Evolutionary conservation across 2,329 filamentous ascomycete species (phyloP).

Genomic region (Raffaelea arxii): DNA sequence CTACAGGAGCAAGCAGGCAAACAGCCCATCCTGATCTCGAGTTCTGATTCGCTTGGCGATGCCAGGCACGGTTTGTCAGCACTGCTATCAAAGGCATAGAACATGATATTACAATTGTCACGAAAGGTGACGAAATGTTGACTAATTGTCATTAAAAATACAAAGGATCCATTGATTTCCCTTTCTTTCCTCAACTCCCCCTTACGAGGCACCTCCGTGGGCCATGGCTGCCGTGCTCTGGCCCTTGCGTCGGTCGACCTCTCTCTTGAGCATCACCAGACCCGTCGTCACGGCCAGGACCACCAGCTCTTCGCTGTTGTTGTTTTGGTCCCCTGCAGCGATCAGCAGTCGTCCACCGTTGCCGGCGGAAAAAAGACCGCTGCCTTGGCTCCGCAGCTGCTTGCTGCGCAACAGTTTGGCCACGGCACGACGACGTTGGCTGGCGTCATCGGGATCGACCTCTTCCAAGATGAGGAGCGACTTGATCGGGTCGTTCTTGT

Average conservation of each 20-base stretch:
- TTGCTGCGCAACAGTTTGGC: constrained; percentile 34
- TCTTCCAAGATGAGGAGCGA: constrained; percentile 42
- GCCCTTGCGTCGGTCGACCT: constrained; percentile 47
- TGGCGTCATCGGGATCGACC: constrained; percentile 18
- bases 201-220: no score
- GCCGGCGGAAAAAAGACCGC: constrained; percentile 28
- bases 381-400: constrained; percentile 29
- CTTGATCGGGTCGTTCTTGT: constrained; percentile 21
- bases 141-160: no score
- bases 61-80: no score
- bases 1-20: no score
- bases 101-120: no score
- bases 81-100: no score
- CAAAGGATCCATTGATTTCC: no score
- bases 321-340: constrained; percentile 18
- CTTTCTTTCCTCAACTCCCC: neutral
- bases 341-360: constrained; percentile 37
- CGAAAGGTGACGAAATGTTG: no score
- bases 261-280: constrained; percentile 55
- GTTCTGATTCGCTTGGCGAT: no score
- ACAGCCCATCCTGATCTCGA: no score
- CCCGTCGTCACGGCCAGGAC: constrained; percentile 46
- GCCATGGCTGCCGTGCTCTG: constrained; percentile 34
- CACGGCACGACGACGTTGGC: constrained; percentile 16
- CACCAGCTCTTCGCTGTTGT: constrained; percentile 30